These are phyloP conservation scores for Paracoccidioides lutzii DNA, from an alignment of 2,329 filamentous ascomycete genomes.

Conservation along the genomic window DNA sequence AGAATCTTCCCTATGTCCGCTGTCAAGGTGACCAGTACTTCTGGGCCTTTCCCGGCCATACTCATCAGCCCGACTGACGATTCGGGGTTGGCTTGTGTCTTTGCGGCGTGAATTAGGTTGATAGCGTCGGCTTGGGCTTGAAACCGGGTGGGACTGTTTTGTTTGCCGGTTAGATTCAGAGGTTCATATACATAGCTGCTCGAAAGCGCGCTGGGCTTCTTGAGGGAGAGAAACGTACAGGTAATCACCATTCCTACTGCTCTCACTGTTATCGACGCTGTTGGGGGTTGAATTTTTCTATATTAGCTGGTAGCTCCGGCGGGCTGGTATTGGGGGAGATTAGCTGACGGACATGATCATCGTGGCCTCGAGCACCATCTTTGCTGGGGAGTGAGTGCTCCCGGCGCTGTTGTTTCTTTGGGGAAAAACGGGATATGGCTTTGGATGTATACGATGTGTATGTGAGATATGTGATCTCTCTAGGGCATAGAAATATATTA, in stretches of 20 bases:
- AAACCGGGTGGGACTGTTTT: conserved; percentile 72
- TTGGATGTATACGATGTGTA: neutral
- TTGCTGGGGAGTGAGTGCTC: conserved; percentile 40
- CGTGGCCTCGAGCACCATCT: conserved; percentile 96
- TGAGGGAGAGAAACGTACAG: conserved; percentile 34
- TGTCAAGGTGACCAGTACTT: conserved; percentile 91
- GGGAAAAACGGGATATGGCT: neutral
- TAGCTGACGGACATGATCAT: conserved; percentile 62
- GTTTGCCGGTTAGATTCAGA: conserved; percentile 4
- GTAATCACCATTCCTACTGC: conserved; percentile 90
- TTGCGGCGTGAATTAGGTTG: conserved; percentile 87
- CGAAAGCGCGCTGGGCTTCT: neutral
- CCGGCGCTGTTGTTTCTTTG: neutral
- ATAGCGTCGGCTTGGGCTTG: conserved; percentile 93
- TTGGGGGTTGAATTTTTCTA: conserved; percentile 1
- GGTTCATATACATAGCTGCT: neutral
- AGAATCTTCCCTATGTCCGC: conserved; percentile 93
- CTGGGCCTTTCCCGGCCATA: conserved; percentile 95
- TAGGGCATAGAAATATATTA: neutral
- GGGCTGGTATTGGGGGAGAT: neutral
- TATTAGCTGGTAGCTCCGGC: conserved; percentile 12
- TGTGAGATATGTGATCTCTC: neutral
- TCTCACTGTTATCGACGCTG: conserved; percentile 95
- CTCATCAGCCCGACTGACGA: conserved; percentile 97
- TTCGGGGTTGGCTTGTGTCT: conserved; percentile 90